Base-by-base conservation (phyloP, 2,329 filamentous ascomycete genomes). In the Coleophoma eucalyptorum region DNA sequence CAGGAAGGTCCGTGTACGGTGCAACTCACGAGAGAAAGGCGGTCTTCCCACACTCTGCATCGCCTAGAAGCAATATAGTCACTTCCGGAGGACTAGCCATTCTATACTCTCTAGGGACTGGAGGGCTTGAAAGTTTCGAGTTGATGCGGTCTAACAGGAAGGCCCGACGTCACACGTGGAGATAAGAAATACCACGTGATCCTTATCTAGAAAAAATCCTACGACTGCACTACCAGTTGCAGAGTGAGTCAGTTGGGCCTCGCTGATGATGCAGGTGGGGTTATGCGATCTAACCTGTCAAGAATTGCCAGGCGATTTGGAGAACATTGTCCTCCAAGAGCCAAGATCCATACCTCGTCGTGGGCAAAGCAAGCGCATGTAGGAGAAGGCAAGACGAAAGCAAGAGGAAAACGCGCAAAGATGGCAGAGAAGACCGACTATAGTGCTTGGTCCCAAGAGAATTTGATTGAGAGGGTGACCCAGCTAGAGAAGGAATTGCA, bases 401-500 rank as follows among this genome's bases (percentile, higher is more conserved):
- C 26, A 26, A 26, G 26, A 26, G 26, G 26, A 26, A 26, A 8
- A 26, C 26, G 6, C 2, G 3, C 5, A 26, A 26, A 46, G 38
- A 53, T 45, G 50, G 56, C 43, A 18, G 46, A 54, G 42, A 64
- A 67, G 15, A 63, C 66, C 11, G 71, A 74, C 47, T 92, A 92
- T 69, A 75, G 75, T 38, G 76, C 74, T 56, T 92, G 87, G 87
- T 84, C 79, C 49, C 83, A 81, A 55, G 76, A 83, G 37, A 81
- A 81, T 42, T 80, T 94, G 35, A 79, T 94, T 41, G 72, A 80
- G 57, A 79, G 86, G 38, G 83, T 95, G 43, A 78, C 75, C 15
- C 72, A 80, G 47, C 75, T 94, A 6, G 90, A 95, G 67, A 66
- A 74, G 4, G 78, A 89, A 62, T 70, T 91, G 13, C 76, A 79